Evolutionary conservation across 164 flowering plant genomes (phyloP), one percentile per base, ranked within the genome.

Genomic region (Brasenia schreberi): DNA sequence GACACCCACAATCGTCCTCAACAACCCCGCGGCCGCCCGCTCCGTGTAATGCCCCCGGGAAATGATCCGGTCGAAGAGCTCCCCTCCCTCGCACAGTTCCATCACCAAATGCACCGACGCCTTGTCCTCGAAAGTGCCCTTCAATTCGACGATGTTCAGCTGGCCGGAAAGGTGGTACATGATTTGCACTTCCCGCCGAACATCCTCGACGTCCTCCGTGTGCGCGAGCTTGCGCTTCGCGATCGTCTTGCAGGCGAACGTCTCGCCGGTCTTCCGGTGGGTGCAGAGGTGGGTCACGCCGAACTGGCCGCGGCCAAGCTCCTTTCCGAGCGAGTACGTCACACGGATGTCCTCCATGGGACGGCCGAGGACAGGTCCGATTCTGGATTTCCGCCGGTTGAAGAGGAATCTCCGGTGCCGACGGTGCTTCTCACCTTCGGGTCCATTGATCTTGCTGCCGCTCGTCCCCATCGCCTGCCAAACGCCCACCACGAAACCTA

Each of bases 41-140:
- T 78, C 81, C 5, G 76, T 68, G 59, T 78, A 78, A 66, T 78
- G 81, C 5, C 81, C 81, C 67, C 66, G 70, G 64, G 74, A 74
- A 23, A 75, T 75, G 58, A 78, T 78, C 64, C 81, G 59, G 42
- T 78, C 81, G 64, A 78, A 78, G 16, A 78, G 74, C 67, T 78
- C 81, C 42, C 81, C 81, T 2, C 81, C 81, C 0, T 76, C 73
- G 42, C 81, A 78, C 62, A 78, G 69, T 59, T 75, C 81, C 81
- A 78, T 78, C 14, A 78, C 78, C 58, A 78, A 69, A 63, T 75
- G 72, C 19, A 78, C 81, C 4, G 74, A 75, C 53, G 18, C 76
- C 74, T 66, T 66, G 59, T 75, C 81, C 74, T 78, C 81, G 60
- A 65, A 75, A 16, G 74, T 76, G 43, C 76, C 81, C 16, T 33